These are phyloP conservation scores for Penicillium sp. DNA, from an alignment of 2,329 filamentous ascomycete genomes.

Conservation along the genomic window DNA sequence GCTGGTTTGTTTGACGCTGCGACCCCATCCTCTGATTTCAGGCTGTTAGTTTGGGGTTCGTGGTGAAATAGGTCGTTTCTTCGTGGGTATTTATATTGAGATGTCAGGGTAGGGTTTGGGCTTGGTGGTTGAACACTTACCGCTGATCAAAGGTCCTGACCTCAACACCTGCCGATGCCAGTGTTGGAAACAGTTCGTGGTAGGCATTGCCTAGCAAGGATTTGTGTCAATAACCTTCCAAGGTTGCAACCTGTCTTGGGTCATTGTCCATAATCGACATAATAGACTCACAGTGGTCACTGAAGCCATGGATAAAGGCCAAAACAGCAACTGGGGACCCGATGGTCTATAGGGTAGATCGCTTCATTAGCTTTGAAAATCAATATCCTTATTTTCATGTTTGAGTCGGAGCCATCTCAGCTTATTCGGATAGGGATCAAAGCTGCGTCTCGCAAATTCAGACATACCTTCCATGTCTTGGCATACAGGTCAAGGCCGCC, in stretches of 20 bases:
- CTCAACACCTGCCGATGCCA: constrained; percentile 70
- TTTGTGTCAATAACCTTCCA: background rate
- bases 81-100: background rate
- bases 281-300: constrained; percentile 62
- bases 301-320: constrained; percentile 85
- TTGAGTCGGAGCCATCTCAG: background rate
- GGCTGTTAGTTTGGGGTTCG: background rate
- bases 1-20: constrained; percentile 59
- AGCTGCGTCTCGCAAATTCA: background rate
- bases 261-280: background rate
- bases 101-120: background rate
- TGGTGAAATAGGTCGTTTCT: background rate
- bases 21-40: constrained; percentile 68
- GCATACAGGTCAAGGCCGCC: constrained; percentile 58
- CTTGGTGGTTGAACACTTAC: constrained; percentile 17
- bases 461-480: constrained; percentile 59
- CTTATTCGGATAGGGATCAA: background rate
- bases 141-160: constrained; percentile 78
- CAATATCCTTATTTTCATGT: background rate
- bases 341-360: background rate
- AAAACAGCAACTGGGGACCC: constrained; percentile 62
- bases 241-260: background rate
- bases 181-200: constrained; percentile 66
- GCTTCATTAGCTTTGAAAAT: background rate
- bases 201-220: constrained; percentile 64